Base-by-base conservation (phyloP, 2,329 filamentous ascomycete species). In the Calonectria pseudoturangicola region DNA sequence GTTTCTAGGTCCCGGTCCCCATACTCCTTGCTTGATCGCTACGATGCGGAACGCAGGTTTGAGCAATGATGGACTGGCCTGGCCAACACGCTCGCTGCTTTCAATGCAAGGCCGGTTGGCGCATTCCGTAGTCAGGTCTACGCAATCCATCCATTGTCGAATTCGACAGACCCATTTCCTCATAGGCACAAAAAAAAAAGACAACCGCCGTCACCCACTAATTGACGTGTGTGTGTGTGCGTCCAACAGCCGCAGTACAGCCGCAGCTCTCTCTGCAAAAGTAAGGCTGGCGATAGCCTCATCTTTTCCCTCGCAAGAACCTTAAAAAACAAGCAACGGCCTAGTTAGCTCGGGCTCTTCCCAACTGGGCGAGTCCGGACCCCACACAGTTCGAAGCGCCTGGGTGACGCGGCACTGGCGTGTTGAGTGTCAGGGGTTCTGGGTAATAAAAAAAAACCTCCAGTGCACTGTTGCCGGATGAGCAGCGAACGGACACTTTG, bases 361-460 rank as follows among this genome's bases (percentile, higher is more conserved):
- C 21, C 15, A 48, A 67, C 39, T 33, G 36, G 30, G 25, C 15
- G 25, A 21, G 33, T 18, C 33, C 21, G 39, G 39, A 54, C 56
- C 39, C 62, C 51, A 71, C 68, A 54, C n/a, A 51, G 47, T 54
- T 51, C n/a, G n/a, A 15, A 41, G 33, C 13, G 36, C 58, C 15
- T 45, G 51, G 66, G 62, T 71, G 62, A 71, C 68, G 68, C 68
- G 68, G 68, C 68, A 66, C 62, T 71, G 68, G 64, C 68, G 68
- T 71, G 68, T 66, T 33, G 10, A 65, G 41, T 43, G 60, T 71
- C 68, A 71, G 68, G 68, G 68, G 68, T 71, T 51, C 48, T 58
- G 50, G 66, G 36, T 51, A 41, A 58, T 70, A 30, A 66, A 54
- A 60, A 66, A 51, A 71, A 66, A 58, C 47, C 48, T 39, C 62